Conservation (phyloP, 768 basidiomycete species). For the Serpula lacrymans region DNA sequence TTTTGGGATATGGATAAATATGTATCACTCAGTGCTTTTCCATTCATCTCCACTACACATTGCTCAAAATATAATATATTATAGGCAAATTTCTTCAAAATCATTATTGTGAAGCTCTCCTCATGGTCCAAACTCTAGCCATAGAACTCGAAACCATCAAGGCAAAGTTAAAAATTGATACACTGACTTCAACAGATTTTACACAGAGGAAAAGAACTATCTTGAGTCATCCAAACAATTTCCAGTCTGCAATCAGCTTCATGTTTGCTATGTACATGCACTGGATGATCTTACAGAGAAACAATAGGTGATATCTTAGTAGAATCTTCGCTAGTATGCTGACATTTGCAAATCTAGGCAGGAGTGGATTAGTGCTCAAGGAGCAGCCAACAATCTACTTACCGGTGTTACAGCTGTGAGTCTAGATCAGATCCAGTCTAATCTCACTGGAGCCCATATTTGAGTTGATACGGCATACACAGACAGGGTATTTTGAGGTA, state of each 20-base stretch:
- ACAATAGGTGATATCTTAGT: neutral
- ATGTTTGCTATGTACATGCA: constrained; percentile 1
- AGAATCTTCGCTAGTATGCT: neutral
- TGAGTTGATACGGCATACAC: constrained; percentile 1
- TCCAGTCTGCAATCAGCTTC: neutral
- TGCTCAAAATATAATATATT: neutral
- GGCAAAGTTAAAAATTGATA: neutral
- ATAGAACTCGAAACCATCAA: constrained; percentile 4
- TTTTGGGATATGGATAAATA: constrained; percentile 22
- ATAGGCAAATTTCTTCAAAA: constrained; percentile 6
- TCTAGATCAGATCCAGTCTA: neutral
- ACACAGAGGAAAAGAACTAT: constrained; percentile 1
- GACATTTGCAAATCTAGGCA: neutral
- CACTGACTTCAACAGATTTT: constrained; percentile 4
- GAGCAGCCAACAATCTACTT: neutral
- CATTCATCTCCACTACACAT: too few species aligned
- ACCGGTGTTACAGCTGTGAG: neutral
- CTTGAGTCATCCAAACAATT: neutral
- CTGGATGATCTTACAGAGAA: constrained; percentile 1
- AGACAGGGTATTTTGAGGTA: neutral
- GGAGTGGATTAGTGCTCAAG: neutral
- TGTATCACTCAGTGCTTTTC: constrained; percentile 13
- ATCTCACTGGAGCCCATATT: neutral
- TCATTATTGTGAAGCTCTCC: constrained; percentile 2
- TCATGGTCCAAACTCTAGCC: neutral